Percentiles rank a stretch among this genome's conserved stretches.
phyloP scores from a whole-genome alignment of 345 rosid genomes.

The Syzygium jambos region DNA sequence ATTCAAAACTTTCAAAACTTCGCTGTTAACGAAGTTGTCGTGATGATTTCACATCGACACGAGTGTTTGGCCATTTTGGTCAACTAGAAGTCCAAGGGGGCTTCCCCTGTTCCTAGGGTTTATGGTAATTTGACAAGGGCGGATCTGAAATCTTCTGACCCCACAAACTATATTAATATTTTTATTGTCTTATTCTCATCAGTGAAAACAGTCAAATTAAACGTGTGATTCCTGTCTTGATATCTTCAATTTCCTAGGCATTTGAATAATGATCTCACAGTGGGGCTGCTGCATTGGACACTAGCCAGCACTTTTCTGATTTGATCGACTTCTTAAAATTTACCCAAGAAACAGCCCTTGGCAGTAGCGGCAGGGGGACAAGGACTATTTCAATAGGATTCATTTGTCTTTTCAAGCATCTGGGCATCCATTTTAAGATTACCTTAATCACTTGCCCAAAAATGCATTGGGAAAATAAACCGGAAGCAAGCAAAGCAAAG shows the following conservation, averaged over 20 bases:
- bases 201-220: not conserved
- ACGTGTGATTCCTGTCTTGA: slow-evolving; percentile 7
- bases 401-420: not conserved
- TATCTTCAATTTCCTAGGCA: slow-evolving; percentile 1
- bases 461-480: not conserved
- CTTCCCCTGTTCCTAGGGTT: not conserved
- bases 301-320: not conserved
- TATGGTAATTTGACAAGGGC: not conserved
- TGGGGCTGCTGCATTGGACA: not conserved
- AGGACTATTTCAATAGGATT: not conserved
- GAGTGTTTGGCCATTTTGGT: not conserved
- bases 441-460: not conserved
- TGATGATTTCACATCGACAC: not conserved
- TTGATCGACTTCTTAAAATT: not conserved
- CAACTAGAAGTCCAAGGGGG: not conserved
- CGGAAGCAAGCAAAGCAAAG: not conserved
- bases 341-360: not conserved
- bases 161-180: not conserved
- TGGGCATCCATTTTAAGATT: not conserved
- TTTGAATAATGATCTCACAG: not conserved
- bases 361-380: not conserved
- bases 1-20: not conserved
- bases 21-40: not conserved
- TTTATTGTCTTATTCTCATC: not conserved
- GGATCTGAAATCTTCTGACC: not conserved